Conservation (phyloP, 495 filamentous ascomycete species). For the Trichoderma parareesei region DNA sequence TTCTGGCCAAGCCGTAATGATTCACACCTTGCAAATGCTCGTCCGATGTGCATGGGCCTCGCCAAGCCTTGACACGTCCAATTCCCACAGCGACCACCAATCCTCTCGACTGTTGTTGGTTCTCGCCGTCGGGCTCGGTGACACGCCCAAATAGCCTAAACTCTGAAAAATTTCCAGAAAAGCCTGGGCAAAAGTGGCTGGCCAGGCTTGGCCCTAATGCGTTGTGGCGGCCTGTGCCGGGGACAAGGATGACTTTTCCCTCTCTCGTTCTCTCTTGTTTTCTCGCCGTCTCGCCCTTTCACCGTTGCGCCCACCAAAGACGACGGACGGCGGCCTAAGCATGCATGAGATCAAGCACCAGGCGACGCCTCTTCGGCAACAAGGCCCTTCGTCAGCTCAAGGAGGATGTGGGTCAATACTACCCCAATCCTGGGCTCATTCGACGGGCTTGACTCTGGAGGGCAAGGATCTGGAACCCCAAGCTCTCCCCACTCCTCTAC, state of each 20-base stretch:
- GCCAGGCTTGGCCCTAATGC: background rate
- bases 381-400: conserved; percentile 7
- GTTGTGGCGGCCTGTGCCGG: conserved; percentile 2
- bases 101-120: background rate
- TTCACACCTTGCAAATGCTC: background rate
- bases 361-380: conserved; percentile 6
- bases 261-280: background rate
- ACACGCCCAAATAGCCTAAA: background rate
- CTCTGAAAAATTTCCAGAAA: conserved; percentile 7
- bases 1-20: background rate
- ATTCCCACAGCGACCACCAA: background rate
- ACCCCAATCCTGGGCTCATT: background rate
- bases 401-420: conserved; percentile 5
- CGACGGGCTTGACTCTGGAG: background rate
- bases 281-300: background rate
- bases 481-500: conserved; percentile 1
- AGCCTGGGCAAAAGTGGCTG: conserved; percentile 1
- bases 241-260: background rate
- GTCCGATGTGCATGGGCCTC: background rate
- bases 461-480: conserved; percentile 6
- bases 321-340: background rate
- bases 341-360: conserved; percentile 9
- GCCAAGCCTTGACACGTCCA: background rate
- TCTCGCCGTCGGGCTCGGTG: background rate
- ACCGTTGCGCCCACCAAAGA: background rate